These are phyloP conservation scores for Capronia coronata DNA, from an alignment of 2,329 filamentous ascomycete species.

Conservation along the genomic window DNA sequence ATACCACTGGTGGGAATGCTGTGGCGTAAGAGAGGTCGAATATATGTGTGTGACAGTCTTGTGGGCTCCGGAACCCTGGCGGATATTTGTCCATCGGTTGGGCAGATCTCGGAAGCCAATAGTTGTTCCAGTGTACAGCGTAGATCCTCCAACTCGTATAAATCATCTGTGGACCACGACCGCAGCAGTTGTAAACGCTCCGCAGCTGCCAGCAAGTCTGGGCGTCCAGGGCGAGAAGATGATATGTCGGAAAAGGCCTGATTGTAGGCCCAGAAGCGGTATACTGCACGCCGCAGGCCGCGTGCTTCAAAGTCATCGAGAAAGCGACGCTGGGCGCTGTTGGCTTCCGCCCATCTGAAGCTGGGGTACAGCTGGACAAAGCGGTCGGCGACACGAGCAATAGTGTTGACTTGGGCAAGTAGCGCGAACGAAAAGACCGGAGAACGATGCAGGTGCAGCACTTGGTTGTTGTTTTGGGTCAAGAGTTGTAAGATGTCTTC, in stretches of 20 bases:
- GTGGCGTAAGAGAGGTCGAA: conserved; percentile 2
- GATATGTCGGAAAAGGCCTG: conserved; percentile 52
- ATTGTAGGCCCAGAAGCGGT: conserved; percentile 55
- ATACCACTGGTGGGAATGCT: not conserved
- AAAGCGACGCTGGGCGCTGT: conserved; percentile 49
- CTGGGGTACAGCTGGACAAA: conserved; percentile 58
- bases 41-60: conserved; percentile 3
- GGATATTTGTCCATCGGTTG: conserved; percentile 48
- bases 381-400: conserved; percentile 50
- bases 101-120: conserved; percentile 53
- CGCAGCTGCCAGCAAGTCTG: conserved; percentile 40
- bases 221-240: conserved; percentile 47
- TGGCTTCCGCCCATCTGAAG: conserved; percentile 56
- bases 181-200: conserved; percentile 53
- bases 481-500: conserved; percentile 54
- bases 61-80: conserved; percentile 24
- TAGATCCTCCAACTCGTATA: conserved; percentile 56
- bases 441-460: conserved; percentile 48
- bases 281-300: conserved; percentile 51
- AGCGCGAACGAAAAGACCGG: conserved; percentile 51
- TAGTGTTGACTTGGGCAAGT: conserved; percentile 49
- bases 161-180: conserved; percentile 50
- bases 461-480: conserved; percentile 55
- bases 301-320: conserved; percentile 47
- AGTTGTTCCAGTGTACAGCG: conserved; percentile 51